Evolutionary conservation across 805 yeast genomes (phyloP).

Genomic region (Monosporozyma unispora): DNA sequence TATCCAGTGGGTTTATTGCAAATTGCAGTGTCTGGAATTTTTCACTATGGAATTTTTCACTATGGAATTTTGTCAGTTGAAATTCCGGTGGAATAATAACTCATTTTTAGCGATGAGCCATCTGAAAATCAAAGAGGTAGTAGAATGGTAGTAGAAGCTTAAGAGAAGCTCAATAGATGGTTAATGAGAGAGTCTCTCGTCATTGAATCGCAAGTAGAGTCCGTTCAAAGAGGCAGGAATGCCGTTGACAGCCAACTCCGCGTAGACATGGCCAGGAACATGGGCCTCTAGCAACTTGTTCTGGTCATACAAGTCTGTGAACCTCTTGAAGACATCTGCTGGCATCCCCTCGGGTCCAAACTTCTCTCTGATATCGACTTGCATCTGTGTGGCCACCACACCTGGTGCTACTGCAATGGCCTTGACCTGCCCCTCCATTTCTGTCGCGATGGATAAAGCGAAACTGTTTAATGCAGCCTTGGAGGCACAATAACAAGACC

Average conservation of each 20-base stretch:
- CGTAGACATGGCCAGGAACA: slow-evolving; percentile 64
- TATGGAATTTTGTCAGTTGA: neutral
- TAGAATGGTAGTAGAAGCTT: neutral
- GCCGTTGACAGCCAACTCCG: slow-evolving; percentile 54
- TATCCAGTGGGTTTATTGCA: too few species aligned
- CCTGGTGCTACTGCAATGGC: slow-evolving; percentile 86
- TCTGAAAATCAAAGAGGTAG: too few species aligned
- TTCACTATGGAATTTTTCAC: too few species aligned
- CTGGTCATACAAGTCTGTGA: slow-evolving; percentile 51
- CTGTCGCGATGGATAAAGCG: slow-evolving; percentile 55
- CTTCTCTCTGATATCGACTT: slow-evolving; percentile 60
- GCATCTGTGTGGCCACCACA: slow-evolving; percentile 89
- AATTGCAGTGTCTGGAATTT: too few species aligned
- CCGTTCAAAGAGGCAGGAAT: slow-evolving; percentile 56
- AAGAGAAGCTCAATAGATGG: too few species aligned
- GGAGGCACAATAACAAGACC: slow-evolving; percentile 89
- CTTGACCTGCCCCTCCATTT: slow-evolving; percentile 39
- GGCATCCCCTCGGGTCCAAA: slow-evolving; percentile 53
- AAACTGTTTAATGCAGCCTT: slow-evolving; percentile 87
- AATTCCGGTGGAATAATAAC: neutral
- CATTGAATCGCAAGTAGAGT: slow-evolving; percentile 53
- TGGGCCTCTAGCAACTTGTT: slow-evolving; percentile 55
- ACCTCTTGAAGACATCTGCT: slow-evolving; percentile 47
- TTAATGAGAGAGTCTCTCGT: slow-evolving; percentile 18
- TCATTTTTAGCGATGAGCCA: neutral